Base-by-base conservation (phyloP, 139 green algal species). In the Chlorella sp. region DNA sequence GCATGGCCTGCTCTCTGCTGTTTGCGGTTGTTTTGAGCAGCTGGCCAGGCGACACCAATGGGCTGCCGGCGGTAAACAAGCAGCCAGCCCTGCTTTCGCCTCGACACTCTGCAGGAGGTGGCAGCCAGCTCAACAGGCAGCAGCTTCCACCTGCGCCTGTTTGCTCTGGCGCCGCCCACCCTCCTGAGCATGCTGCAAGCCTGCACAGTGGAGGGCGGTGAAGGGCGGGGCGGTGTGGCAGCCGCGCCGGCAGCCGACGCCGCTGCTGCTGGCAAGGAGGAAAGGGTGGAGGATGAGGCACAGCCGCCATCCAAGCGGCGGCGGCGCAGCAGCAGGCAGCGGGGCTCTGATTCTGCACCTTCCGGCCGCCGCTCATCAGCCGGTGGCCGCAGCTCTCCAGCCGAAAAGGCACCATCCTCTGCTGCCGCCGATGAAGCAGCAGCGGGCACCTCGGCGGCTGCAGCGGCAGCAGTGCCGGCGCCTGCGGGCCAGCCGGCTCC, bases 171-270 rank as follows among this genome's bases (percentile, higher is more conserved):
- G 44, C 72, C 43, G 30, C 44, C 72, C 72, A 78, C 72, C 43
- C 43, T 78, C 43, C 72, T 78, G 43, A 13, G 20, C 72, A 78
- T 78, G 72, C 72, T 78, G 72, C 72, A 48, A 13, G 72, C 72
- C 30, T 78, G 72, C 72, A 78, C 72, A 32, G 30, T 78, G 28
- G 72, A 26, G 19, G 43, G 9, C 16, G 70, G 22, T 4, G 40
- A 28, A 38, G 40, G 24, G 20, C 26, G 6, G 3, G 40, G 40
- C 70, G 40, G 26, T 51, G 72, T 44, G 11, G 30, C 72, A 40
- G 43, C 6, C 11, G 26, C 41, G 26, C 41, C 26, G 24, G 41
- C 41, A 48, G 41, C 41, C 6, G 41, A 24, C 3, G 69, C 40
- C 30, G 43, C 72, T 62, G 72, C 72, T 30, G 72, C n/a, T 46